These are phyloP conservation scores for Alternaria sp. DNA, from an alignment of 2,329 filamentous ascomycete genomes.

Conservation along the genomic window DNA sequence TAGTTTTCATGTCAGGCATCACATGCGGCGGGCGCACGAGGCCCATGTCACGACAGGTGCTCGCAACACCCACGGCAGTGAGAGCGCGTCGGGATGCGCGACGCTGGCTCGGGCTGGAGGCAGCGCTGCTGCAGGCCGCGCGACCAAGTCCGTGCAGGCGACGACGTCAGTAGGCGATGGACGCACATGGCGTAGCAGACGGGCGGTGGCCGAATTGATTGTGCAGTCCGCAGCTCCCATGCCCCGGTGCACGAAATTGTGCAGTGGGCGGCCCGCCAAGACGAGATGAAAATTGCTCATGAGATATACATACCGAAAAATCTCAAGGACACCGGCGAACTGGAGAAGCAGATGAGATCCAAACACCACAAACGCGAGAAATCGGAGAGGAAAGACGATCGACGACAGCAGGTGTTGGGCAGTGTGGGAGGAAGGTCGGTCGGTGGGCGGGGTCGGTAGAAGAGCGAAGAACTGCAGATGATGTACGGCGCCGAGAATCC, in stretches of 20 bases:
- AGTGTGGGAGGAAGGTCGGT: constrained; percentile 26
- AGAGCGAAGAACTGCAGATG: constrained; percentile 26
- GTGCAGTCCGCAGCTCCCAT: constrained; percentile 9
- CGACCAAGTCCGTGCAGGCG: constrained; percentile 23
- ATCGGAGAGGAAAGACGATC: constrained; percentile 28
- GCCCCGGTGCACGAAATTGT: constrained; percentile 3
- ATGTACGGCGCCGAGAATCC: constrained; percentile 28
- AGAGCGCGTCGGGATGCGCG: constrained; percentile 2
- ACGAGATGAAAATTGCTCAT: constrained; percentile 34
- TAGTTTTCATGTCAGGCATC: constrained; percentile 29
- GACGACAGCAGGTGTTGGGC: constrained; percentile 9
- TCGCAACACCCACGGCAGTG: constrained; percentile 1
- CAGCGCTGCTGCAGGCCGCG: neutral
- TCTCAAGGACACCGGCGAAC: constrained; percentile 29
- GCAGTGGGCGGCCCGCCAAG: constrained; percentile 25
- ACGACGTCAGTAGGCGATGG: constrained; percentile 27
- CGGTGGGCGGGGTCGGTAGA: constrained; percentile 22
- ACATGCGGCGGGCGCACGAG: constrained; percentile 43
- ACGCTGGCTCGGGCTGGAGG: neutral
- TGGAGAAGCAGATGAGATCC: constrained; percentile 30
- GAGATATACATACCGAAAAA: constrained; percentile 28
- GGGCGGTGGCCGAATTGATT: constrained; percentile 2
- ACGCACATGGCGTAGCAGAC: constrained; percentile 1
- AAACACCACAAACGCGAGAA: constrained; percentile 44
- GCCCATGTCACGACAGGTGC: constrained; percentile 20